Evolutionary conservation across 225 moss, liverwort and hornwort genomes (phyloP).

Genomic region (Bryoerythrophyllum caledonicum): DNA sequence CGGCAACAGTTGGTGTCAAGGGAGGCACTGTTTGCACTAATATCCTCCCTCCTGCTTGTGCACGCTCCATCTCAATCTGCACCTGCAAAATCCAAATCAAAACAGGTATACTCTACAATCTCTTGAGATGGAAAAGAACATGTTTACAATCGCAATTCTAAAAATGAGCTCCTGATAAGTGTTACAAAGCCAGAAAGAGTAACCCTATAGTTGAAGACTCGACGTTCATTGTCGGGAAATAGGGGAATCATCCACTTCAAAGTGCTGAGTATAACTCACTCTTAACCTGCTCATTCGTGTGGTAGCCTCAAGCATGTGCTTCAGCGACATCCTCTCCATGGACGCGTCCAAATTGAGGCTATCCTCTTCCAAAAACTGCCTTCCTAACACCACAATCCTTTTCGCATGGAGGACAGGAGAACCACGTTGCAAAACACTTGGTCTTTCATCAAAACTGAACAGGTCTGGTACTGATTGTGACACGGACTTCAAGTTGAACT

Average conservation of each 20-base stretch:
- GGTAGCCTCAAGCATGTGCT: constrained; percentile 58
- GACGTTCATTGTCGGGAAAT: too few species aligned
- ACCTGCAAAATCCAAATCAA: constrained; percentile 53
- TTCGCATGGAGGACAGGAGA: constrained; percentile 71
- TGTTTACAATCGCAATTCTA: neutral
- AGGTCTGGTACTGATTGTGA: constrained; percentile 67
- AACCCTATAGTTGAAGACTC: neutral
- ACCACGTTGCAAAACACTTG: constrained; percentile 25
- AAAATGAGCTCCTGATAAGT: too few species aligned
- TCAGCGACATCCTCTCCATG: constrained; percentile 61
- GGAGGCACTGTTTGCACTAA: constrained; percentile 73
- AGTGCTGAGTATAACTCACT: constrained; percentile 25
- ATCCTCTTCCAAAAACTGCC: constrained; percentile 63
- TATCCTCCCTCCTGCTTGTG: constrained; percentile 62
- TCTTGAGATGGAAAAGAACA: too few species aligned
- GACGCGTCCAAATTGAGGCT: constrained; percentile 51
- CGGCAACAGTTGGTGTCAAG: constrained; percentile 70
- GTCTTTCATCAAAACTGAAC: constrained; percentile 62
- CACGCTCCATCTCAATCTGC: constrained; percentile 84
- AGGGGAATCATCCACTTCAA: neutral
- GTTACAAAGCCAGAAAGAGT: neutral
- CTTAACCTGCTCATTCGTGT: constrained; percentile 55
- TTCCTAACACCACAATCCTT: constrained; percentile 74
- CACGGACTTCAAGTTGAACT: constrained; percentile 51
- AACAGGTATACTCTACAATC: neutral